phyloP scores from a whole-genome alignment of 2,329 filamentous ascomycete species.

The Ophiostoma triangulosporum region DNA sequence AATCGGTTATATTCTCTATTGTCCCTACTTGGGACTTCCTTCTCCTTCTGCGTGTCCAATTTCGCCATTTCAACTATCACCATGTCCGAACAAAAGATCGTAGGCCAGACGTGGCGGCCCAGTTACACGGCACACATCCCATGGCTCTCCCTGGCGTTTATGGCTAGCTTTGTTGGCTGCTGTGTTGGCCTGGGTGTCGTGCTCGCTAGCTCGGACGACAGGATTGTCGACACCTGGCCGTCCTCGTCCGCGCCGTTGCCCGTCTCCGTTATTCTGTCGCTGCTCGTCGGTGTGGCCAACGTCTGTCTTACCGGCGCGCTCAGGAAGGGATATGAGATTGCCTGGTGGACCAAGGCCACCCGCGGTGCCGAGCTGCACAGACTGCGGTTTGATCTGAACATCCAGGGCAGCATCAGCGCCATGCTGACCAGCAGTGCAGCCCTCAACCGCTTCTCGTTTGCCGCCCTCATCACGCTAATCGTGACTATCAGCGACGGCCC shows the following conservation, averaged over 20 bases:
- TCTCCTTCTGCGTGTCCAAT: too few relatives aligned
- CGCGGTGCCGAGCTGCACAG: slow-evolving; percentile 2
- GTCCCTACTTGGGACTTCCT: too few relatives aligned
- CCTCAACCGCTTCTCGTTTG: neutral
- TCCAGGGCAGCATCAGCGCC: neutral
- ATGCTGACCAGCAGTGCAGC: neutral
- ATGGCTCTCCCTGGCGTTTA: neutral
- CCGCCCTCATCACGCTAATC: neutral
- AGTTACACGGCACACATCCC: neutral
- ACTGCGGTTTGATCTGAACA: slow-evolving; percentile 2
- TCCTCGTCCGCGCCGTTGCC: neutral
- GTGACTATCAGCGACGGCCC: slow-evolving; percentile 1
- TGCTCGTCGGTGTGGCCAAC: slow-evolving; percentile 2
- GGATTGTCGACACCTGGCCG: neutral
- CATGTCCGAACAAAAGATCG: too few relatives aligned
- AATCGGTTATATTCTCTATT: too few relatives aligned
- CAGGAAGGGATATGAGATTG: neutral
- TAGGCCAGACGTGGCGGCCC: neutral
- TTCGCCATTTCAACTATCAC: too few relatives aligned
- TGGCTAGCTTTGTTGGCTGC: neutral
- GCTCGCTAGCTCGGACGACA: neutral
- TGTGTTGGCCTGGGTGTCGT: neutral
- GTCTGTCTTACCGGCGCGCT: neutral
- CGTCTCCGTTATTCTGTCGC: slow-evolving; percentile 1
- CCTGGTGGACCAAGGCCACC: slow-evolving; percentile 3